phyloP scores from a whole-genome alignment of 108 stramenopile species.

The Cyclotella cryptica region DNA sequence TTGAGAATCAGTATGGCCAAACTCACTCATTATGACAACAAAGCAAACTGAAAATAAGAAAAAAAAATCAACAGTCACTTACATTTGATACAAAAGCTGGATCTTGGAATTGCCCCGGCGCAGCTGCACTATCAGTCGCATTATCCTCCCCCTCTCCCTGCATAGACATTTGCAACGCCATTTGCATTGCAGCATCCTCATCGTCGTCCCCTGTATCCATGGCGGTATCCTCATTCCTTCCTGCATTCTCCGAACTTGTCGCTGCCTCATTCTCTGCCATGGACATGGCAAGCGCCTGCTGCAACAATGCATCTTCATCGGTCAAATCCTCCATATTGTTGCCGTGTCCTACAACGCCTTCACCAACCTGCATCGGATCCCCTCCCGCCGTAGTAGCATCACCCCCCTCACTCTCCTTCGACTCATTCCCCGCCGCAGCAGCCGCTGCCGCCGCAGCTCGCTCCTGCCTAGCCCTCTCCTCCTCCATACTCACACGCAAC shows the following conservation, averaged over 20 bases:
- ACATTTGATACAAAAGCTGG: conserved; percentile 43
- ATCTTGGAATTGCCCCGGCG: conserved; percentile 71
- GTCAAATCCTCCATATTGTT: conserved; percentile 59
- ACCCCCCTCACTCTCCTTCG: conserved; percentile 42
- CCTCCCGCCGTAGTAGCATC: conserved; percentile 52
- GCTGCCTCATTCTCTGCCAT: conserved; percentile 89
- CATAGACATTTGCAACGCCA: conserved; percentile 93
- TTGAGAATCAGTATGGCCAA: not conserved
- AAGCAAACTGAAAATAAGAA: no score
- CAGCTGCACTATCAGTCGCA: conserved; percentile 24
- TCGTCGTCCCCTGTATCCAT: conserved; percentile 63
- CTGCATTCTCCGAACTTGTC: conserved; percentile 21
- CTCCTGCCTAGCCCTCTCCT: conserved; percentile 91
- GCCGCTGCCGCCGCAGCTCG: conserved; percentile 64
- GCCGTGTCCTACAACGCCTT: conserved; percentile 41
- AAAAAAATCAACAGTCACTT: conserved; percentile 5
- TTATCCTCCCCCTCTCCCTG: conserved; percentile 53
- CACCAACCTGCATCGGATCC: conserved; percentile 36
- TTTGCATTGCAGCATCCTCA: conserved; percentile 90
- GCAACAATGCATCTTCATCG: conserved; percentile 91
- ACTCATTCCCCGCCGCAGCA: conserved; percentile 38
- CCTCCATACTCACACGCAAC: conserved; percentile 96
- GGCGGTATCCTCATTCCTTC: conserved; percentile 40
- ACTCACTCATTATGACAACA: no score
- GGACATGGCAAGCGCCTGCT: conserved; percentile 97